Evolutionary conservation across 179 eudicot species (phyloP), one percentile per base, ranked within the genome.

Genomic region (Patellifolia procumbens): DNA sequence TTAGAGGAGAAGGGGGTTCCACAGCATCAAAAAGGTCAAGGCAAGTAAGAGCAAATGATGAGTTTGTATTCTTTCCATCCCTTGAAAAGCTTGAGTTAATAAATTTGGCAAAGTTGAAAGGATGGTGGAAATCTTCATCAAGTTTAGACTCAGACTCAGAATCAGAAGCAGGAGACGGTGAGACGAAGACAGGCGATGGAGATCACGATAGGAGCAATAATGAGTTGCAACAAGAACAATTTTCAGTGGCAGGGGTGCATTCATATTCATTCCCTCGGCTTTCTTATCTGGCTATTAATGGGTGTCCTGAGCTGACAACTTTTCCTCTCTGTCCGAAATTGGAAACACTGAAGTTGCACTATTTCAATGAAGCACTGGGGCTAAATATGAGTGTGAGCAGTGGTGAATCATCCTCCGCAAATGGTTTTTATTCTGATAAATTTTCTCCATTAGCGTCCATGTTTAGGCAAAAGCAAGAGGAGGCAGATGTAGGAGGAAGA

Each of bases 121-220:
- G 81, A 15, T 72, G 81, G 73, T 53, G 81, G 81, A 52, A 22
- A 24, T n/a, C 46, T 6, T 2, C 61, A 24, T 56, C 61, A 56
- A 6, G 6, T 19, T 56, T 31, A 56, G 4, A 7, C 7, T 37
- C 42, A 0, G 11, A 7, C 1, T 52, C 26, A 52, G 56, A 52
- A 52, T 52, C 5, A 58, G 11, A 52, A 16, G 16, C 4, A n/a
- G 26, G 29, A 2, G 60, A 7, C 0, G 28, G 1, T 2, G 7
- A 8, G 20, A 11, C 13, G 22, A 29, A 7, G 22, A n/a, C 28
- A 22, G 12, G 53, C 19, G 13, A 13, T 49, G 20, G 53, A 7
- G 42, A 3, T 37, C 42, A 37, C 7, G 42, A 37, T 49, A 9
- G 20, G 10, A 19, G 13, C 53, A 49, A 49, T 49, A 7, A 11